Base-by-base conservation (phyloP, 2,329 filamentous ascomycete species). In the Westerdykella ornata region DNA sequence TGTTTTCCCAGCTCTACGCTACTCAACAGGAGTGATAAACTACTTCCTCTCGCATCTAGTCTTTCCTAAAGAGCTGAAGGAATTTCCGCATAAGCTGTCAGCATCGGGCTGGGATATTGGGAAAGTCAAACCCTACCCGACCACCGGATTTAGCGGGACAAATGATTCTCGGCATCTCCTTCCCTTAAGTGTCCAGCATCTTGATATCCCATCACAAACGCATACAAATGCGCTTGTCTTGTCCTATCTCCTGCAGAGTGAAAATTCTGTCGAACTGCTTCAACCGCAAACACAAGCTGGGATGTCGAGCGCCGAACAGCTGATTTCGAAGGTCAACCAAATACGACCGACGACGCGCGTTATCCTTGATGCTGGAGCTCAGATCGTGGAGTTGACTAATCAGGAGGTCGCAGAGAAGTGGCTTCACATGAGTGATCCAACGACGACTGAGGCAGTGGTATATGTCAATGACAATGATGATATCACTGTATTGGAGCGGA, bases 171-270 rank as follows among this genome's bases (percentile, higher is more conserved):
- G 71, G 9, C 66, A 71, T n/a, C 53, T 81, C 0, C 65, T 87
- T 0, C 82, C 82, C 0, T 51, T 82, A 0, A 63, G 52, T 0
- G 70, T 86, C 0, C 51, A 65, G 1, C 79, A 85, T 20, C 60
- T 75, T 0, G 77, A 85, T 26, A 65, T 82, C 0, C 52, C 61
- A 0, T 60, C 65, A 0, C 77, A 84, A 29, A 65, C 63, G 1
- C 78, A 84, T 38, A 88, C 83, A 0, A 86, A 86, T 48, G 82
- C 83, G 0, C 55, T 79, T 4, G 82, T 88, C 0, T 52, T 88
- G 0, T 66, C 73, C 1, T 69, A 81, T 44, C 56, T 88, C 0
- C 60, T 88, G 0, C 68, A 68, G 4, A 52, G 63, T 0, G 73
- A 59, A 31, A 63, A 53, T 12, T 44, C 46, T 1, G 43, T 73